Base-by-base conservation (phyloP, 2,329 filamentous ascomycete genomes). In the Fusarium concolor region DNA sequence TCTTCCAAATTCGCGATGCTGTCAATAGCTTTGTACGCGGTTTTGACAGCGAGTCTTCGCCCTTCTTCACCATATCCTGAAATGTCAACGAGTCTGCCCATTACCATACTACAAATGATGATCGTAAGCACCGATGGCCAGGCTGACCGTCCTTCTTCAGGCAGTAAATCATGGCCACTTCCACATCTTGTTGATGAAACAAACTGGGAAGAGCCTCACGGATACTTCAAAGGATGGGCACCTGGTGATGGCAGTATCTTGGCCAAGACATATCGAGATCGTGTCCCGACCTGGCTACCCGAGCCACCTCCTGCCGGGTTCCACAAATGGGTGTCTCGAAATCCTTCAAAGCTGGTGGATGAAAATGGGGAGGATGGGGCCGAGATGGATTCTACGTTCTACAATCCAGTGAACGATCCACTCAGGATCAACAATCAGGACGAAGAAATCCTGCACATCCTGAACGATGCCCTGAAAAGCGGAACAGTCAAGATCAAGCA, bases 341-440 rank as follows among this genome's bases (percentile, higher is more conserved):
- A 44, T 18, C 56, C 51, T 5, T 53, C 53, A 10, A 46, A 58
- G 5, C 29, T 56, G 12, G 33, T 10, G 41, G 15, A 18, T 28
- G 28, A 22, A 28, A 22, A 22, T 24, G 10, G 43, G 33, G 9
- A 6, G 6, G 22, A 24, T 24, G 22, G 22, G 22, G 22, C n/a
- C n/a, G n/a, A n/a, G 20, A 51, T 31, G 4, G 42, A 63, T 78
- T 65, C 79, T 74, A 59, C 44, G 3, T 69, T 71, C 50, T 83
- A 83, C 61, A 76, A 73, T 50, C 76, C 80, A 11, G 72, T 71
- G 2, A 57, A 67, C 20, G 81, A 83, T 50, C 81, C 81, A 4
- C 68, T 82, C 47, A 79, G 78, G 47, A 76, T 82, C 37, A 75
- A 77, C 2, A 82, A 83, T 44, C 72, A 79, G 10, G 60, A 79